phyloP scores from a whole-genome alignment of 2,329 filamentous ascomycete genomes.

The Tolypocladium capitatum region DNA sequence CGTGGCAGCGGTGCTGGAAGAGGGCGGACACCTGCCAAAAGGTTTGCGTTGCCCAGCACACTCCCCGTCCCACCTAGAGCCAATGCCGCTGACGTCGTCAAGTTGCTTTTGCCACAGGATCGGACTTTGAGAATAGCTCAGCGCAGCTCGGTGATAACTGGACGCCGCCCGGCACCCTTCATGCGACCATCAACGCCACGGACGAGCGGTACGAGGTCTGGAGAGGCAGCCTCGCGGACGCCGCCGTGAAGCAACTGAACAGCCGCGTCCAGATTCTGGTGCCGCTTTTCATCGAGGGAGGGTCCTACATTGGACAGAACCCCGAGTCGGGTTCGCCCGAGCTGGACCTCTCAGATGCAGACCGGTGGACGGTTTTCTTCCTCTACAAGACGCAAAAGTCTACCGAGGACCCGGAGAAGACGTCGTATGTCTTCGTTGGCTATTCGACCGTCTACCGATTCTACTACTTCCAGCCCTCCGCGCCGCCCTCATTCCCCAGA shows the following conservation, averaged over 20 bases:
- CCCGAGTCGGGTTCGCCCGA: conserved; percentile 42
- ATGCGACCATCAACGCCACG: conserved; percentile 48
- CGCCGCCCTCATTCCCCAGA: conserved; percentile 26
- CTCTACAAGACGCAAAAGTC: conserved; percentile 54
- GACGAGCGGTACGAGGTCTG: conserved; percentile 70
- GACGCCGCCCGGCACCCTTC: conserved; percentile 63
- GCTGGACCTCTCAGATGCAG: conserved; percentile 54
- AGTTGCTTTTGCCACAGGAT: conserved; percentile 54
- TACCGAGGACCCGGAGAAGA: conserved; percentile 26
- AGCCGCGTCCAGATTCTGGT: conserved; percentile 73
- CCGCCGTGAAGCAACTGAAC: conserved; percentile 56
- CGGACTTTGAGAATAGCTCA: conserved; percentile 49
- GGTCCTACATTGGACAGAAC: conserved; percentile 52
- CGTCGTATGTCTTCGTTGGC: conserved; percentile 70
- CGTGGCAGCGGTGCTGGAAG: conserved; percentile 48
- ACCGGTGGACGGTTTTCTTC: conserved; percentile 88
- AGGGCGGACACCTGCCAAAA: conserved; percentile 54
- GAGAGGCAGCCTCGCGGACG: conserved; percentile 61
- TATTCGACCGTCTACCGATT: conserved; percentile 87
- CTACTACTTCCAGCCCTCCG: conserved; percentile 47
- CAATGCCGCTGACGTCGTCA: conserved; percentile 1
- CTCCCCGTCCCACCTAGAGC: background rate
- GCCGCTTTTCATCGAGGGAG: conserved; percentile 84
- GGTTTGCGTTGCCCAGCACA: conserved; percentile 19
- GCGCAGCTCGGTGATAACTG: conserved; percentile 29